A percentile compares a stretch with the other conserved stretches of the same genome.
phyloP scores from a whole-genome alignment of 2,329 filamentous ascomycete genomes.

The Beauveria caledonica region DNA sequence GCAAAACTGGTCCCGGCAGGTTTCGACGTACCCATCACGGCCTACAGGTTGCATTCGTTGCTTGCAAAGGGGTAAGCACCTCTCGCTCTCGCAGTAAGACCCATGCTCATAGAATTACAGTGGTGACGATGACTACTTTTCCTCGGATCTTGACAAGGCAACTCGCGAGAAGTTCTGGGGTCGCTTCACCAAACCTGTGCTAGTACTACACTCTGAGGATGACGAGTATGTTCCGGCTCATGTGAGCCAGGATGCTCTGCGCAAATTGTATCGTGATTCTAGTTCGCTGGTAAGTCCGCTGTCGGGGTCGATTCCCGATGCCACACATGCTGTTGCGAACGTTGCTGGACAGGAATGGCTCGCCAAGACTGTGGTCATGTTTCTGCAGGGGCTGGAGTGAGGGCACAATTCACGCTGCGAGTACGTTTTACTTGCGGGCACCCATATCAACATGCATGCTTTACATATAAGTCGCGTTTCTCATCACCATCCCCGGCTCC shows the following conservation, averaged over 20 bases:
- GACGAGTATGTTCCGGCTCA: constrained; percentile 56
- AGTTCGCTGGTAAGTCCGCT: constrained; percentile 39
- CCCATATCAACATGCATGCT: too few species aligned
- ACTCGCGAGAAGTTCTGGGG: constrained; percentile 58
- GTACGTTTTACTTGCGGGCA: too few species aligned
- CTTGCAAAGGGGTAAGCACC: constrained; percentile 39
- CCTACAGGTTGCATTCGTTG: constrained; percentile 45
- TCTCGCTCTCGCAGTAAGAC: background rate
- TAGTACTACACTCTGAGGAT: constrained; percentile 56
- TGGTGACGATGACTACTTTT: constrained; percentile 82
- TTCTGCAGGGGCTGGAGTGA: constrained; percentile 28
- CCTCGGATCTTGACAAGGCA: constrained; percentile 58
- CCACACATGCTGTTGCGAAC: constrained; percentile 42
- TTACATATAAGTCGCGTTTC: too few species aligned
- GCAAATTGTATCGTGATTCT: constrained; percentile 47
- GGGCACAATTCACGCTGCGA: background rate
- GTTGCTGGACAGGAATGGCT: constrained; percentile 41
- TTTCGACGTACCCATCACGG: constrained; percentile 40
- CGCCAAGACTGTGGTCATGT: constrained; percentile 36
- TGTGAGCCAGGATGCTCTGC: constrained; percentile 49
- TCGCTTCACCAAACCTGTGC: constrained; percentile 47
- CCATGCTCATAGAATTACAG: constrained; percentile 23
- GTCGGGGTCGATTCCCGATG: constrained; percentile 45
- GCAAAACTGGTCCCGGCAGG: constrained; percentile 32
- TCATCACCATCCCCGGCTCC: too few species aligned